These are phyloP conservation scores for Actinomortierella ambigua DNA, from an alignment of 371 early-diverging fungal genomes.

Conservation along the genomic window DNA sequence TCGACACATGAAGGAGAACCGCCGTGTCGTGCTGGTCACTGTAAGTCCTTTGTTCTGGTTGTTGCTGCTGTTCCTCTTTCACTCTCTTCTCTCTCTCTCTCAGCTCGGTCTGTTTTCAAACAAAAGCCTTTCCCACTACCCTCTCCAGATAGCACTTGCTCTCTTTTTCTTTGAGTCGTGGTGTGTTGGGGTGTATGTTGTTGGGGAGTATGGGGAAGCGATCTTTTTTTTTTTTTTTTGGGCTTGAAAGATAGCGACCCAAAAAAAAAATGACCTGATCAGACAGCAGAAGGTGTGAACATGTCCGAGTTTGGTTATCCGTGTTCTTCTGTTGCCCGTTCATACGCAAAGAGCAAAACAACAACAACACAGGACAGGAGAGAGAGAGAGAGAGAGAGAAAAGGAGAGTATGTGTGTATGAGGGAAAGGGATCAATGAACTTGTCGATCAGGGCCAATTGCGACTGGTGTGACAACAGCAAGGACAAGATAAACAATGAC, in stretches of 20 bases:
- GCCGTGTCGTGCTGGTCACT: conserved; percentile 80
- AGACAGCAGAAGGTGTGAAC: conserved; percentile 3
- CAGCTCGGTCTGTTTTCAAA: background rate
- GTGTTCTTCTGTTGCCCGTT: background rate
- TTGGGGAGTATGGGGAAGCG: background rate
- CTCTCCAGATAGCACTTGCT: background rate
- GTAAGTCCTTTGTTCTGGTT: conserved; percentile 52
- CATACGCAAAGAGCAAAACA: background rate
- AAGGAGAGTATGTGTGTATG: no score
- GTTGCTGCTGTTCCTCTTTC: background rate
- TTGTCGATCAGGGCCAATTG: background rate
- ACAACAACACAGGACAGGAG: background rate
- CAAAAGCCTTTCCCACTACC: conserved; percentile 2
- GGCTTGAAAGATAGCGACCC: background rate
- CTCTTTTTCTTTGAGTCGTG: background rate
- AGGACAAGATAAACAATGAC: no score
- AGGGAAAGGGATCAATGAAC: no score
- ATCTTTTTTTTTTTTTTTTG: conserved; percentile 1
- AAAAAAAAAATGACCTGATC: background rate
- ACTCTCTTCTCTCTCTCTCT: background rate
- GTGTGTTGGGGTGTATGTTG: background rate
- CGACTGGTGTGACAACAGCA: background rate
- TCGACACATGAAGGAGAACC: conserved; percentile 60
- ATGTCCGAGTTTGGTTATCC: background rate
- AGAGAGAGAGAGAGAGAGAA: no score